phyloP scores from a whole-genome alignment of 2,329 filamentous ascomycete genomes.

The Talaromyces marneffei region DNA sequence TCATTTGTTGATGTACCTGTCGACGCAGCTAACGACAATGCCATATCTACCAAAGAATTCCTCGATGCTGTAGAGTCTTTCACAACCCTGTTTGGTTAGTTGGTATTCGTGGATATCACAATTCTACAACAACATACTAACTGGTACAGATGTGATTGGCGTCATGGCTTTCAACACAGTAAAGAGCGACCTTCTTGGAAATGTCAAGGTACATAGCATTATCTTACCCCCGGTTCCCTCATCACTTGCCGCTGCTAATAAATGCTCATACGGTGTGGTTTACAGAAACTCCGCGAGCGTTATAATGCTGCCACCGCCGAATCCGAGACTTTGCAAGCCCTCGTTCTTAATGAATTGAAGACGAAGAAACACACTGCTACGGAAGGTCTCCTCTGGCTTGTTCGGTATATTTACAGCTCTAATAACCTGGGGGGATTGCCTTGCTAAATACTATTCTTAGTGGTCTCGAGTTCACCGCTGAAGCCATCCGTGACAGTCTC shows the following conservation, averaged over 20 bases:
- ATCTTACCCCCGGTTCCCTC: slow-evolving; percentile 13
- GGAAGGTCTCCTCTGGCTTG: slow-evolving; percentile 86
- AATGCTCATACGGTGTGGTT: neutral
- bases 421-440: too few species aligned
- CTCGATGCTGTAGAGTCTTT: slow-evolving; percentile 85
- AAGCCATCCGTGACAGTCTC: slow-evolving; percentile 74
- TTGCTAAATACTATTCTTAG: slow-evolving; percentile 41
- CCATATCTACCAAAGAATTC: slow-evolving; percentile 77
- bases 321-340: slow-evolving; percentile 77
- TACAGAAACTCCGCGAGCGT: slow-evolving; percentile 80
- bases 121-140: neutral
- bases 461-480: slow-evolving; percentile 87
- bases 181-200: slow-evolving; percentile 84
- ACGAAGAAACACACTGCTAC: slow-evolving; percentile 81
- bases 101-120: slow-evolving; percentile 33
- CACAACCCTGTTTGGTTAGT: slow-evolving; percentile 75
- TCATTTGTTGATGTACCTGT: slow-evolving; percentile 81
- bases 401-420: slow-evolving; percentile 55
- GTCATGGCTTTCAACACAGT: slow-evolving; percentile 78
- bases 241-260: slow-evolving; percentile 2
- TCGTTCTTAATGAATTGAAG: slow-evolving; percentile 82
- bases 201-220: slow-evolving; percentile 78
- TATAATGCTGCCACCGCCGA: slow-evolving; percentile 70
- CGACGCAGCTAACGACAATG: slow-evolving; percentile 66
- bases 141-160: slow-evolving; percentile 50